These are phyloP conservation scores for Thuidium tamariscinum DNA, from an alignment of 225 moss, liverwort and hornwort species.

Conservation along the genomic window DNA sequence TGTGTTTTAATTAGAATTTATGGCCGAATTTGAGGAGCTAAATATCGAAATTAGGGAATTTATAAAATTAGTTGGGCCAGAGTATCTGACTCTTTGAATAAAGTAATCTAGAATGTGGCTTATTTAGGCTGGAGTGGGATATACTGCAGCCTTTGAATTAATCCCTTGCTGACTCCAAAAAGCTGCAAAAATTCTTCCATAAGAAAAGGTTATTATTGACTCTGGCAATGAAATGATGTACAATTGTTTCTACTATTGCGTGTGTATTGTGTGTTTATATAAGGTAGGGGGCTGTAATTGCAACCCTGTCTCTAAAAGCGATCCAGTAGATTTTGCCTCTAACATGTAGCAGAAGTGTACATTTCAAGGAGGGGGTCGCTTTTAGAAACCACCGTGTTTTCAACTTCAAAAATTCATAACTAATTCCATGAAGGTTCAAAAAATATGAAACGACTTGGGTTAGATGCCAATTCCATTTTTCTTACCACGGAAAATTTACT, in stretches of 20 bases:
- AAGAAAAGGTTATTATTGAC: not conserved
- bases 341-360: too few relatives aligned
- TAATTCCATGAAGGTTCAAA: too few relatives aligned
- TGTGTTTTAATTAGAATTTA: not conserved
- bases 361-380: too few relatives aligned
- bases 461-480: too few relatives aligned
- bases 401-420: too few relatives aligned
- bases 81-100: not conserved
- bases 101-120: not conserved
- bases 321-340: too few relatives aligned
- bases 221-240: not conserved
- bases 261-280: too few relatives aligned
- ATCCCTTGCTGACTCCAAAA: not conserved
- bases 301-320: too few relatives aligned
- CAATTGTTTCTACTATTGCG: not conserved
- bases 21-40: not conserved
- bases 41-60: not conserved
- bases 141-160: not conserved
- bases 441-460: too few relatives aligned
- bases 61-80: not conserved
- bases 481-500: too few relatives aligned
- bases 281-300: too few relatives aligned
- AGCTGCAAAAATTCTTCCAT: not conserved
- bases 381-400: too few relatives aligned
- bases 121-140: not conserved